Conservation (phyloP, 2,329 filamentous ascomycete genomes). For the Colletotrichum magnum region DNA sequence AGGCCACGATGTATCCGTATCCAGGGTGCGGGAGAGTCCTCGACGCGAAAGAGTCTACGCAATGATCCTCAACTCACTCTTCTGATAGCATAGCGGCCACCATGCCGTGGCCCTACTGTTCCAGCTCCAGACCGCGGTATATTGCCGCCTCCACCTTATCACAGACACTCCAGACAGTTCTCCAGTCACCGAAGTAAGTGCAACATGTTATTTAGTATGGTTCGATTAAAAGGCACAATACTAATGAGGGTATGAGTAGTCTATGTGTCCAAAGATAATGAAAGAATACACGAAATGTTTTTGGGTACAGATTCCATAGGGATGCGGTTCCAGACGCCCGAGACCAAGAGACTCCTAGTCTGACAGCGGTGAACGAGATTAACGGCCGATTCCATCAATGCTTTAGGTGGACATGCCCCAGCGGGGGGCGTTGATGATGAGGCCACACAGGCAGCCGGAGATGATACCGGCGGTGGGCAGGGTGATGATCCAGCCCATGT, state of each 20-base stretch:
- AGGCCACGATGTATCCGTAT: too few relatives aligned
- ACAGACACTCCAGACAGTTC: background rate
- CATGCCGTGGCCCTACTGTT: too few relatives aligned
- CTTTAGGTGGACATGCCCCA: conserved; percentile 46
- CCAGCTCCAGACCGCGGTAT: too few relatives aligned
- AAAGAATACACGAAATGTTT: conserved; percentile 19
- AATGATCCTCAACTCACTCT: too few relatives aligned
- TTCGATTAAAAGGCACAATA: conserved; percentile 18
- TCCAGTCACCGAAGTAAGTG: background rate
- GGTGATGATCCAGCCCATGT: conserved; percentile 68
- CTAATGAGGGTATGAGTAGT: conserved; percentile 33
- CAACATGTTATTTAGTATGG: background rate
- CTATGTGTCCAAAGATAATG: conserved; percentile 16
- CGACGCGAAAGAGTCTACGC: too few relatives aligned
- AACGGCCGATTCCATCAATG: background rate
- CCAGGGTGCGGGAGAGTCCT: too few relatives aligned
- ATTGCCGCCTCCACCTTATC: background rate
- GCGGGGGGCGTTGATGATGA: conserved; percentile 71
- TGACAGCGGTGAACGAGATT: background rate
- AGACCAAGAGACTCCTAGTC: background rate
- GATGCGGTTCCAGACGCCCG: background rate
- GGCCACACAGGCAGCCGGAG: conserved; percentile 68
- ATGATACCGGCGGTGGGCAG: conserved; percentile 61
- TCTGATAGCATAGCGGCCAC: too few relatives aligned
- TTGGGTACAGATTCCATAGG: conserved; percentile 13